Conservation (phyloP, 2,329 filamentous ascomycete genomes). For the Venturia nashicola region DNA sequence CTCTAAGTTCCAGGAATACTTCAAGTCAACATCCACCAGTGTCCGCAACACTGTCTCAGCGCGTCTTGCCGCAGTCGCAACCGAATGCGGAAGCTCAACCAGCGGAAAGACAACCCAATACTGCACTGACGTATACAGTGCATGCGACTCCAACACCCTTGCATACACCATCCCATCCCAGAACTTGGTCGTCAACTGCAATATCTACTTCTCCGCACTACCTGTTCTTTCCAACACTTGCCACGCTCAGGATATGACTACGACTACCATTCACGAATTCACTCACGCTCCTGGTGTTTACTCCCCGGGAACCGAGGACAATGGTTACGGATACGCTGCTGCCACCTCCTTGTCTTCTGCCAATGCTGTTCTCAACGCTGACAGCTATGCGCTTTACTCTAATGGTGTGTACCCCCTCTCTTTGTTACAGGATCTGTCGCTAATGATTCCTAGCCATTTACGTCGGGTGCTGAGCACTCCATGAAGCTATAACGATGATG, state of each 20-base stretch:
- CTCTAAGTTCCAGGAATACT: slow-evolving; percentile 46
- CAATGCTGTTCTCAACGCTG: slow-evolving; percentile 51
- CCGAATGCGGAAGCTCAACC: slow-evolving; percentile 40
- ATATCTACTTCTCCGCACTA: slow-evolving; percentile 6
- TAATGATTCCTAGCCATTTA: not conserved
- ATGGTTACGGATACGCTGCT: slow-evolving; percentile 45
- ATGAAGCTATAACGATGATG: not conserved
- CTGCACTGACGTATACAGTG: slow-evolving; percentile 45
- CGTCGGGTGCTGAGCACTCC: not conserved
- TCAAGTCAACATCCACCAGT: slow-evolving; percentile 42
- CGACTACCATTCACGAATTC: slow-evolving; percentile 52
- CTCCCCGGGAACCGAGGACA: slow-evolving; percentile 45
- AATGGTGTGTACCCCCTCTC: slow-evolving; percentile 25
- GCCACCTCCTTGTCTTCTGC: slow-evolving; percentile 31
- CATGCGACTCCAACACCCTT: slow-evolving; percentile 26
- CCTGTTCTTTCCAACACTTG: slow-evolving; percentile 25
- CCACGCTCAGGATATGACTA: slow-evolving; percentile 54
- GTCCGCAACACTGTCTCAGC: slow-evolving; percentile 38
- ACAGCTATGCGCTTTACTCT: slow-evolving; percentile 44
- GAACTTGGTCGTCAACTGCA: slow-evolving; percentile 9
- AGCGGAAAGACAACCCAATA: slow-evolving; percentile 40
- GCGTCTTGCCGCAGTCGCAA: slow-evolving; percentile 40
- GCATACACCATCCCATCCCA: slow-evolving; percentile 10
- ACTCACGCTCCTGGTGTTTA: slow-evolving; percentile 47
- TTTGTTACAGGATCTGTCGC: not conserved